These are phyloP conservation scores for Apiotrichum laibachii DNA, from an alignment of 1,284 basidiomycete species.

Conservation along the genomic window DNA sequence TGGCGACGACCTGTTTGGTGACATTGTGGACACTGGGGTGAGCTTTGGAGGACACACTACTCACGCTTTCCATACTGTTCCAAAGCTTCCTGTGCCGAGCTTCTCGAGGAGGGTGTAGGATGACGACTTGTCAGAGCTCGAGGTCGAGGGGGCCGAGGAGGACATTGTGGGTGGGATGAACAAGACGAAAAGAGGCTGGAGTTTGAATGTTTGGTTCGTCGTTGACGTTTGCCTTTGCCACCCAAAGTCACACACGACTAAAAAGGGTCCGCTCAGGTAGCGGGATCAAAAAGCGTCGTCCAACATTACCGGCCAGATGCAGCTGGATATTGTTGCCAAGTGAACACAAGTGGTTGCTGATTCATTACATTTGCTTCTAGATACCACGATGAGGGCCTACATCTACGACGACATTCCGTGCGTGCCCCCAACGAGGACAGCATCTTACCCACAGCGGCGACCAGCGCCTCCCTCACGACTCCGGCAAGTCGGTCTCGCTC, in stretches of 20 bases:
- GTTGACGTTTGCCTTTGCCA: too few relatives aligned
- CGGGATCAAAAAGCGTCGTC: too few relatives aligned
- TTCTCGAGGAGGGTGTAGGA: slow-evolving; percentile 93
- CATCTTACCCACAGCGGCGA: slow-evolving; percentile 56
- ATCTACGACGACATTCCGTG: slow-evolving; percentile 68
- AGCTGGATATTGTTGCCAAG: too few relatives aligned
- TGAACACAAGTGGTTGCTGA: neutral
- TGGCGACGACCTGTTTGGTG: slow-evolving; percentile 88
- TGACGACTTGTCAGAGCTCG: slow-evolving; percentile 64
- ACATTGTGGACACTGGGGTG: slow-evolving; percentile 71
- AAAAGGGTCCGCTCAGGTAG: too few relatives aligned
- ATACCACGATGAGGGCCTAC: slow-evolving; percentile 67
- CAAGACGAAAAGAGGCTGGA: neutral
- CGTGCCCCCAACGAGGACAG: slow-evolving; percentile 5
- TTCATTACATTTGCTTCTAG: neutral
- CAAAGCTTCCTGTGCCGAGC: slow-evolving; percentile 95
- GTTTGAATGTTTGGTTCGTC: neutral
- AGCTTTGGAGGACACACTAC: slow-evolving; percentile 17
- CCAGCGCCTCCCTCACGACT: slow-evolving; percentile 72
- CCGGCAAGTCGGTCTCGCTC: slow-evolving; percentile 57
- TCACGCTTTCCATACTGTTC: slow-evolving; percentile 88
- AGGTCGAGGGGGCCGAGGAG: neutral
- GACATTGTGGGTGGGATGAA: slow-evolving; percentile 1
- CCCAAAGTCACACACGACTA: too few relatives aligned
- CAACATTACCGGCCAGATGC: too few relatives aligned